Conservation (phyloP, 352 stramenopile genomes). For the Globisporangium paroecandrum region DNA sequence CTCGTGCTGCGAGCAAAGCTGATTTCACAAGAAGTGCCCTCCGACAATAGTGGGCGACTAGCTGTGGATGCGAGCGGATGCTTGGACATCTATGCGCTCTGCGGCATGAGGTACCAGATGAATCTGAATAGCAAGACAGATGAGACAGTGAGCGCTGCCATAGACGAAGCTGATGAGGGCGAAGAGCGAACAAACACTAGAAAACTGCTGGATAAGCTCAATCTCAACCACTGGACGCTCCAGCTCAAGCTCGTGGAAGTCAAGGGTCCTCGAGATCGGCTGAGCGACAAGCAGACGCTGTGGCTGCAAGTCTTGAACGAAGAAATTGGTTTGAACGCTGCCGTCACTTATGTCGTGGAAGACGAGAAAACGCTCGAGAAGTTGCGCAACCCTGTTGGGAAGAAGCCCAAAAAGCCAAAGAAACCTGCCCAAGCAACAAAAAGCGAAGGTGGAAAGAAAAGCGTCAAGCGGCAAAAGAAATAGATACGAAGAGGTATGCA, state of each 20-base stretch:
- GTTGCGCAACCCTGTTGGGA: constrained; percentile 19
- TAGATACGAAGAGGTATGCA: not conserved
- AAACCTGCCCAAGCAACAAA: constrained; percentile 2
- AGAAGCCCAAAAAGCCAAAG: constrained; percentile 20
- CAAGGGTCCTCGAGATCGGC: constrained; percentile 78
- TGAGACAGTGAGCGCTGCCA: not conserved
- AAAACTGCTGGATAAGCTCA: constrained; percentile 16
- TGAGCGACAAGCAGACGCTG: constrained; percentile 80
- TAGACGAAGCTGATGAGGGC: constrained; percentile 4
- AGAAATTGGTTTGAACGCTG: constrained; percentile 47
- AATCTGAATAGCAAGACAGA: constrained; percentile 30
- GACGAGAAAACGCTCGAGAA: constrained; percentile 42
- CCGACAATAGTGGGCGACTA: not conserved
- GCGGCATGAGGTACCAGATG: constrained; percentile 46
- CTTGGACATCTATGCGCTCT: constrained; percentile 47
- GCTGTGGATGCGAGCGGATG: constrained; percentile 35
- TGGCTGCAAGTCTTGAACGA: constrained; percentile 72
- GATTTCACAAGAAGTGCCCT: not conserved
- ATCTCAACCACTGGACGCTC: constrained; percentile 16
- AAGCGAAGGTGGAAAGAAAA: constrained; percentile 12
- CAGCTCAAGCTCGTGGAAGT: constrained; percentile 80
- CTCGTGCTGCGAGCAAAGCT: constrained; percentile 42
- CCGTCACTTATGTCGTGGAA: constrained; percentile 76
- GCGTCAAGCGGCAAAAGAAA: constrained; percentile 16
- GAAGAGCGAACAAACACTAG: constrained; percentile 19